A percentile compares a stretch with the other conserved stretches of the same genome.
These are phyloP conservation scores for Starmerella riodocensis DNA, from an alignment of 805 yeast genomes.

Conservation along the genomic window DNA sequence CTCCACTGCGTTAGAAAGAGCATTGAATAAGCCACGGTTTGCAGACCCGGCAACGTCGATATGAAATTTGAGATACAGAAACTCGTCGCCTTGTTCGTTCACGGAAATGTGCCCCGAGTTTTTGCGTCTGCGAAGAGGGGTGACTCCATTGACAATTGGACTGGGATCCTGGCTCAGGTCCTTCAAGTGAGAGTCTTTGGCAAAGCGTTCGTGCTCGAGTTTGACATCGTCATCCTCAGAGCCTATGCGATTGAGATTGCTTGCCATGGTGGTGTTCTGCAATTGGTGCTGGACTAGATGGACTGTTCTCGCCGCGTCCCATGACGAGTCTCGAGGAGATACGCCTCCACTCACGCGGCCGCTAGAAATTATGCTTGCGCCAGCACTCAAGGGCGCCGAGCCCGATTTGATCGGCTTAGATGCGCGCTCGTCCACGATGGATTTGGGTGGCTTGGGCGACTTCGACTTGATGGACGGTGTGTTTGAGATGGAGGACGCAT, in stretches of 20 bases:
- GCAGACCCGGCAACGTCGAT: slow-evolving; percentile 60
- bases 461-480: slow-evolving; percentile 7
- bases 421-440: slow-evolving; percentile 19
- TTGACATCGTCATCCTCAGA: slow-evolving; percentile 14
- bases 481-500: neutral
- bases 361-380: neutral
- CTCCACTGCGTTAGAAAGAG: slow-evolving; percentile 46
- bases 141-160: neutral
- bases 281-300: slow-evolving; percentile 1
- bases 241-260: neutral
- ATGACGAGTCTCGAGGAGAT: neutral
- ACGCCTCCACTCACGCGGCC: neutral
- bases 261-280: neutral
- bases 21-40: slow-evolving; percentile 79
- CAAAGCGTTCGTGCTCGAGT: slow-evolving; percentile 9
- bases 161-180: too few species aligned
- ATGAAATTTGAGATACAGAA: slow-evolving; percentile 27
- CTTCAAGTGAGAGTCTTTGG: too few species aligned
- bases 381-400: neutral
- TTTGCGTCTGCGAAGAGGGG: neutral
- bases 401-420: slow-evolving; percentile 1
- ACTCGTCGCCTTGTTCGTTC: slow-evolving; percentile 1
- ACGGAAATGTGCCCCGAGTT: slow-evolving; percentile 1
- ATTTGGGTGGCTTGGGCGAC: slow-evolving; percentile 15
- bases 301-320: neutral